Base-by-base conservation (phyloP, 345 rosid species). In the Iberis pinnata region DNA sequence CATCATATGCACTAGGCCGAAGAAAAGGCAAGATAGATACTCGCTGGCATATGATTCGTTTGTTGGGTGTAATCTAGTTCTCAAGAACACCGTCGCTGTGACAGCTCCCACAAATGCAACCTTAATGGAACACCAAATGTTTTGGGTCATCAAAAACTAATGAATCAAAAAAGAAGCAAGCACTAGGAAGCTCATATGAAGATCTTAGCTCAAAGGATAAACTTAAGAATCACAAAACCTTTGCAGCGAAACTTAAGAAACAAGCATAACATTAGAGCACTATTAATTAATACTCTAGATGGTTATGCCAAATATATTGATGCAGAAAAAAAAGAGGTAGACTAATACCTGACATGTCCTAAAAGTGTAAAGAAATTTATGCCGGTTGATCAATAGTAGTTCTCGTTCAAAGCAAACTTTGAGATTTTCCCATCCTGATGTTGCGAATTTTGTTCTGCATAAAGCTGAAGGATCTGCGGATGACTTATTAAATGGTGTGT, bases 81-180 rank as follows among this genome's bases (percentile, higher is more conserved):
- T 70, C 57, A 78, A 49, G 75, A 85, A 85, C 57, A 73, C 61
- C 13, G 97, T 85, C 73, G 92, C 73, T 36, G 95, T 80, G 16
- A 85, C 88, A 61, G 82, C 66, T 64, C 95, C 97, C 31, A 89
- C 85, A 71, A 78, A 79, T 39, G 80, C 90, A 47, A 89, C 97
- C 95, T 88, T 74, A 22, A 52, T 6, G 43, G 12, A 18, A 42
- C 17, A 64, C 29, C 53, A 58, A 20, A 58, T 43, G 17, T 50
- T 43, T 15, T 14, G 51, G 8, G 43, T 51, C 64, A 58, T 22
- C 25, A 22, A 6, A 22, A 22, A 22, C 25, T 22, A 22, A 6
- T 22, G n/a, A n/a, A n/a, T n/a, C n/a, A n/a, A n/a, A n/a, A n/a
- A n/a, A n/a, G n/a, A n/a, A n/a, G n/a, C n/a, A n/a, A n/a, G n/a